Evolutionary conservation across 2,329 filamentous ascomycete species (phyloP), one percentile per base, ranked within the genome.

Genomic region (Neonectria hederae): DNA sequence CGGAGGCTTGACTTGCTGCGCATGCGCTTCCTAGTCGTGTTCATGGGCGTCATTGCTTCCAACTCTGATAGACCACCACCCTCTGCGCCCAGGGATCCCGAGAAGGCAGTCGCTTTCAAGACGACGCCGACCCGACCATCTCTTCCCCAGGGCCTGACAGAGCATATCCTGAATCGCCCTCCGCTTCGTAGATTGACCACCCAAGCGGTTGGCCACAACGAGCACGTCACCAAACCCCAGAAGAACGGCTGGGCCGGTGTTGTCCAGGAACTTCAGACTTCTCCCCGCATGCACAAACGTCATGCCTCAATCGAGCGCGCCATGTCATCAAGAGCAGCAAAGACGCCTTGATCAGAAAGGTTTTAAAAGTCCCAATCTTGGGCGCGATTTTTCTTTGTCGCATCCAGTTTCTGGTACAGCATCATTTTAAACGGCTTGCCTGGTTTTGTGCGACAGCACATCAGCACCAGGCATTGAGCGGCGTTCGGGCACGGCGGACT

Each of bases 21-120:
- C 74, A 89, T 89, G 86, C 84, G 88, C 65, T 90, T 90, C 73
- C 77, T 90, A 32, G 86, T 89, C 38, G 82, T 89, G 40, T 89
- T 89, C 75, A 86, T 90, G 85, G 85, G 87, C 67, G 83, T 89
- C 65, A 81, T 90, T 57, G 75, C 79, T 38, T 77, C 76, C 55
- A 71, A 72, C 49, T 72, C 76, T 38, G 76, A 77, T 56, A 82
- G 79, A 63, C 74, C 78, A 40, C 73, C 75, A 3, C 75, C 74
- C 59, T 73, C 59, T 66, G 74, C 60, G 66, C 76, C 76, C 4
- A 76, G 73, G 32, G 76, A 78, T 40, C 73, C 76, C 9, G 79
- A 82, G 65, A 80, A 79, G 72, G 69, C 66, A n/a, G 32, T 54
- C 28, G 59, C 70, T 45, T 75, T 76, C 59, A 72, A 65, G 26